Conservation (phyloP, 192 early-diverging fungal species). For the Coemansia sp. region DNA sequence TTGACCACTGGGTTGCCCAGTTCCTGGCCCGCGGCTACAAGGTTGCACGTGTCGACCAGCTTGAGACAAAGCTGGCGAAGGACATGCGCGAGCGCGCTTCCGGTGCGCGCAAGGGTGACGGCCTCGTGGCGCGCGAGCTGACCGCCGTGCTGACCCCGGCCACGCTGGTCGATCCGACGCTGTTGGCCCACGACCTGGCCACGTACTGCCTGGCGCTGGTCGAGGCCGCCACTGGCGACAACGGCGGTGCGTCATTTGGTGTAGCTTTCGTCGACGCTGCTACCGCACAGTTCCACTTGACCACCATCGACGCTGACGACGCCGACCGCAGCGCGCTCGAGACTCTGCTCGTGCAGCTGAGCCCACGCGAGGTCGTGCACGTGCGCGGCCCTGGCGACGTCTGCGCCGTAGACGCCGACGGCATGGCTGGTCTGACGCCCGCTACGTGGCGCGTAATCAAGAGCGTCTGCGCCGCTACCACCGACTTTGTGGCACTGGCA, state of each 20-base stretch:
- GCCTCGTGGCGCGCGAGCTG: constrained; percentile 81
- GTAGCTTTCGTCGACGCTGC: constrained; percentile 94
- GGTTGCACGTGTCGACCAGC: constrained; percentile 96
- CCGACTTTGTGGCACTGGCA: constrained; percentile 49
- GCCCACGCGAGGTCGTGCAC: constrained; percentile 85
- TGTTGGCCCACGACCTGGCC: constrained; percentile 85
- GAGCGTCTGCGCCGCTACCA: constrained; percentile 35
- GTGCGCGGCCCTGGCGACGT: constrained; percentile 26
- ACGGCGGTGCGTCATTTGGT: constrained; percentile 58
- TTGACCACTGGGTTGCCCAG: constrained; percentile 94
- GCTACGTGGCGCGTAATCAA: constrained; percentile 54
- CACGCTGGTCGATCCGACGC: constrained; percentile 83
- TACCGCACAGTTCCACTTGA: constrained; percentile 86
- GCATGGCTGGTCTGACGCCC: constrained; percentile 51
- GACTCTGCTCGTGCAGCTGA: constrained; percentile 89
- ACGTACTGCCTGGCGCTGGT: constrained; percentile 97
- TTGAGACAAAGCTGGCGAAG: constrained; percentile 93
- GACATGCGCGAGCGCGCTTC: constrained; percentile 75
- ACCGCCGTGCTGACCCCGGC: constrained; percentile 85
- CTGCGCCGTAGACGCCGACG: constrained; percentile 13
- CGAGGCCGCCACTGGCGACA: constrained; percentile 49
- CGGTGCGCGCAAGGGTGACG: constrained; percentile 58
- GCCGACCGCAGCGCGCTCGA: constrained; percentile 84
- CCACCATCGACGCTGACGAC: constrained; percentile 76
- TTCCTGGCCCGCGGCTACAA: constrained; percentile 96